Percentiles rank a stretch among this genome's conserved stretches.
Conservation (phyloP, 2,329 filamentous ascomycete species). For the Huntiella omanensis region DNA sequence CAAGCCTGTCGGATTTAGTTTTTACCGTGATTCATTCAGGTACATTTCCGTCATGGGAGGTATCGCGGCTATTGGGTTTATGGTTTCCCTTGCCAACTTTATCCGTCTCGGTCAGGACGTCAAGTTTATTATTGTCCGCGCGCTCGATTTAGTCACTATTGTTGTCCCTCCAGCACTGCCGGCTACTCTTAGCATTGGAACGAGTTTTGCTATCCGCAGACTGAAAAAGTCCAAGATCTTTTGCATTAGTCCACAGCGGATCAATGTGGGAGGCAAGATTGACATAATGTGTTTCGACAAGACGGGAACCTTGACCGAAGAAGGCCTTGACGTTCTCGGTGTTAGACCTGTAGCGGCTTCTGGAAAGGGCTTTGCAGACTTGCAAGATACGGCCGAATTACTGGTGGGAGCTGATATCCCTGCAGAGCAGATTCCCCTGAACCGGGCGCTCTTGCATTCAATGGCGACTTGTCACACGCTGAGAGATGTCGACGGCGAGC, state of each 20-base stretch:
- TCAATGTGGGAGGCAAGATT: slow-evolving; percentile 90
- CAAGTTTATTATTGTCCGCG: slow-evolving; percentile 81
- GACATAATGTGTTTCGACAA: slow-evolving; percentile 98
- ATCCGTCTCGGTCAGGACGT: slow-evolving; percentile 64
- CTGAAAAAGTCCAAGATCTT: slow-evolving; percentile 84
- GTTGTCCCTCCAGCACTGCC: slow-evolving; percentile 90
- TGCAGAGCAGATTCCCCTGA: slow-evolving; percentile 18
- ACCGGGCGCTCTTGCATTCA: slow-evolving; percentile 43
- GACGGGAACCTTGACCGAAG: slow-evolving; percentile 93
- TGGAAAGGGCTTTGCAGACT: slow-evolving; percentile 4
- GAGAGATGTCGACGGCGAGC: slow-evolving; percentile 66
- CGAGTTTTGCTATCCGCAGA: slow-evolving; percentile 76
- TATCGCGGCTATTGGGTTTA: slow-evolving; percentile 71
- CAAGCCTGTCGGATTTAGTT: slow-evolving; percentile 95
- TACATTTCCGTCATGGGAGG: slow-evolving; percentile 94
- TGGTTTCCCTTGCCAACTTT: slow-evolving; percentile 87
- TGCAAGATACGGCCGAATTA: slow-evolving; percentile 2
- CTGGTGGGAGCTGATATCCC: slow-evolving; percentile 18
- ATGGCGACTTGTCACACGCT: slow-evolving; percentile 97
- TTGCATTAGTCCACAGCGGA: slow-evolving; percentile 91
- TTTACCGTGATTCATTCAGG: slow-evolving; percentile 91
- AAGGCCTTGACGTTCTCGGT: slow-evolving; percentile 84
- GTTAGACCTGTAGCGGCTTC: slow-evolving; percentile 46
- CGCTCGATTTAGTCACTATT: slow-evolving; percentile 90
- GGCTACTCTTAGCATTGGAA: slow-evolving; percentile 88